Evolutionary conservation across 2,329 filamentous ascomycete species (phyloP), one percentile per base, ranked within the genome.

Genomic region (Immersiporthe knoxdaviesiana): DNA sequence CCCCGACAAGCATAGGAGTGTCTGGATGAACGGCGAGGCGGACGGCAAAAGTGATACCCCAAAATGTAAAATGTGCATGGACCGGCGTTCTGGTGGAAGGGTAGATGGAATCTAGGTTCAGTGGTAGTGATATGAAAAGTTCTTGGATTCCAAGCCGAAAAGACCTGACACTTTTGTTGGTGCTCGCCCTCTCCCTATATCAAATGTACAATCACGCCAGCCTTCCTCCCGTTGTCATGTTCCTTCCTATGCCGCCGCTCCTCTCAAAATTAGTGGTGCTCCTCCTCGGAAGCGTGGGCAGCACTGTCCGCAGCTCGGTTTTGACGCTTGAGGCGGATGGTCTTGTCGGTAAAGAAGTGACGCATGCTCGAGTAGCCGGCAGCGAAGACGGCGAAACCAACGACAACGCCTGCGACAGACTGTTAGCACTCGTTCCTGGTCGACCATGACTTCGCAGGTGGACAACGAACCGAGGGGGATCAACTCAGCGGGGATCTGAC

Each of bases 401-500:
- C 90, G 82, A 98, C 96, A 75, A 96, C 84, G 81, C 92, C 94
- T 96, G 74, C 72, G 39, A 71, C 59, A 68, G n/a, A 61, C 68
- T 70, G 74, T 81, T 75, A 78, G 72, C 70, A 70, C 71, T 66
- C 67, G 30, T 50, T 11, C 54, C 66, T 50, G 50, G 63, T 21
- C 30, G 44, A 27, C 6, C 62, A 65, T 12, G 32, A 59, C 47
- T 50, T 50, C 67, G 73, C 74, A 71, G 76, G 72, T 71, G 69
- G n/a, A 84, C 89, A 81, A 84, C 89, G 81, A 90, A 97, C 94
- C 94, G 76, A 99, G 91, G 78, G 96, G 96, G 76, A 94, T 89
- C 88, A 99, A 87, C 87, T 99, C 96, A 75, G 93, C 90, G 75
- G 96, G 96, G 79, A 98, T 91, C 84, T 90, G 90, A 88, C 92